These are phyloP conservation scores for Durio zibethinus DNA, from an alignment of 345 rosid genomes.

Conservation along the genomic window DNA sequence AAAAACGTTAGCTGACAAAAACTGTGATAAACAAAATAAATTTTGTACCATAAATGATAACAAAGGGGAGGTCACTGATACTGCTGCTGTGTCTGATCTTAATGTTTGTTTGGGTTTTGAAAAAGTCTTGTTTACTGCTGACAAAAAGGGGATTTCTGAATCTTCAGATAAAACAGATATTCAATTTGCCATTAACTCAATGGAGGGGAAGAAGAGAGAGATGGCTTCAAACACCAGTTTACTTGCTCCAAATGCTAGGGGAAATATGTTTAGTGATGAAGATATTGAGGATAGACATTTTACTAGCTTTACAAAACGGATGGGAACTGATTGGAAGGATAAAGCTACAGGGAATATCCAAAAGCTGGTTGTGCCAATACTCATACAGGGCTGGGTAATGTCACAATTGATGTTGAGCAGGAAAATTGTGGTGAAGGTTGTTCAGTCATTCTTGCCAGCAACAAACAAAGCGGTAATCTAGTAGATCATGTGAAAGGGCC, in stretches of 20 bases:
- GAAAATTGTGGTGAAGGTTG: slow-evolving; percentile 17
- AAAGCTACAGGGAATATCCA: slow-evolving; percentile 13
- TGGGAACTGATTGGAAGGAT: slow-evolving; percentile 18
- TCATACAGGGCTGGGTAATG: slow-evolving; percentile 7
- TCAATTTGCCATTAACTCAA: slow-evolving; percentile 4
- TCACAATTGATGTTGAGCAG: slow-evolving; percentile 4
- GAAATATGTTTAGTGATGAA: slow-evolving; percentile 7
- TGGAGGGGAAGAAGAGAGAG: slow-evolving; percentile 21
- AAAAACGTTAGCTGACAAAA: slow-evolving; percentile 8
- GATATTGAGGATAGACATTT: slow-evolving; percentile 19
- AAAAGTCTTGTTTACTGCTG: slow-evolving; percentile 6
- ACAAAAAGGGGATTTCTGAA: slow-evolving; percentile 5
- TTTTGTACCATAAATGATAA: slow-evolving; percentile 13
- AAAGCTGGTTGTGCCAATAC: slow-evolving; percentile 14
- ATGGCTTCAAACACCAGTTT: slow-evolving; percentile 6
- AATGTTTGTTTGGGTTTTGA: slow-evolving; percentile 20
- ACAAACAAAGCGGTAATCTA: slow-evolving; percentile 12
- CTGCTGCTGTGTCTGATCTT: slow-evolving; percentile 10
- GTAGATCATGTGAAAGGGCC: slow-evolving; percentile 20
- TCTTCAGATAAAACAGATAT: slow-evolving; percentile 19
- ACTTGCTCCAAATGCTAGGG: slow-evolving; percentile 14
- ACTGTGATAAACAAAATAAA: slow-evolving; percentile 16
- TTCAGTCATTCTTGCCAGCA: slow-evolving; percentile 10
- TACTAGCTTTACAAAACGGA: slow-evolving; percentile 19
- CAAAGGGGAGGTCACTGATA: slow-evolving; percentile 13